Evolutionary conservation across 1,284 basidiomycete species (phyloP).

Genomic region (Heterobasidion parviporum): DNA sequence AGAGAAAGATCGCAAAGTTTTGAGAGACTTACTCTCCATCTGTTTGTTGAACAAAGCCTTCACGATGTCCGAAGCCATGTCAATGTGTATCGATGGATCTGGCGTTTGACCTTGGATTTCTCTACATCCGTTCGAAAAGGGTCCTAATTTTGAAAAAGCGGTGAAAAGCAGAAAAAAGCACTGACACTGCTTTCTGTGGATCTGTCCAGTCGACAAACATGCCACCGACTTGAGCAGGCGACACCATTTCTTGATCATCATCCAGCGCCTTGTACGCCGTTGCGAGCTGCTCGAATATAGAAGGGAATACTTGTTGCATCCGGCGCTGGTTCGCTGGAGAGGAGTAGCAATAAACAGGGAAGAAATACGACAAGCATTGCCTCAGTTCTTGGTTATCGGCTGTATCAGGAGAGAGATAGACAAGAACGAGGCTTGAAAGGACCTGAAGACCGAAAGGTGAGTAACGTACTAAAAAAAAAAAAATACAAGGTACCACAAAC

Average conservation of each 20-base stretch:
- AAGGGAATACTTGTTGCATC: conserved; percentile 77
- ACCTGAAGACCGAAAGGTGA: conserved; percentile 39
- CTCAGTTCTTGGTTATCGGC: conserved; percentile 79
- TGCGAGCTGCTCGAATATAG: conserved; percentile 63
- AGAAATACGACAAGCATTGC: conserved; percentile 94
- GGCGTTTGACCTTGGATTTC: conserved; percentile 28
- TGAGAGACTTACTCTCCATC: conserved; percentile 5
- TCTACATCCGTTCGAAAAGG: conserved; percentile 16
- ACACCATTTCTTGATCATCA: conserved; percentile 74
- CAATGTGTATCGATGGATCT: conserved; percentile 63
- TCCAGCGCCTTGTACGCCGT: conserved; percentile 69
- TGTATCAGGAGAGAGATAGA: conserved; percentile 87
- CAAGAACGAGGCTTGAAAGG: conserved; percentile 69
- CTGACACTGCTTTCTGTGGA: conserved; percentile 72
- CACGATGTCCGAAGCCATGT: conserved; percentile 72
- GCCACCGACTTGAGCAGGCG: conserved; percentile 72
- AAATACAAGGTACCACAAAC: conserved; percentile 29
- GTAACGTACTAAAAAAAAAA: not conserved
- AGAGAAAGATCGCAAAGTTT: not conserved
- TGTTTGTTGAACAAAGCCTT: conserved; percentile 26
- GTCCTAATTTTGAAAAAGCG: not conserved
- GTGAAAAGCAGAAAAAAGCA: not conserved
- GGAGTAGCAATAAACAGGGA: conserved; percentile 91
- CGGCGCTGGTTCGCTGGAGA: conserved; percentile 72
- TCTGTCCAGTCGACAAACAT: conserved; percentile 94